phyloP scores from a whole-genome alignment of 2,329 filamentous ascomycete genomes.

The Diaporthe batatas region DNA sequence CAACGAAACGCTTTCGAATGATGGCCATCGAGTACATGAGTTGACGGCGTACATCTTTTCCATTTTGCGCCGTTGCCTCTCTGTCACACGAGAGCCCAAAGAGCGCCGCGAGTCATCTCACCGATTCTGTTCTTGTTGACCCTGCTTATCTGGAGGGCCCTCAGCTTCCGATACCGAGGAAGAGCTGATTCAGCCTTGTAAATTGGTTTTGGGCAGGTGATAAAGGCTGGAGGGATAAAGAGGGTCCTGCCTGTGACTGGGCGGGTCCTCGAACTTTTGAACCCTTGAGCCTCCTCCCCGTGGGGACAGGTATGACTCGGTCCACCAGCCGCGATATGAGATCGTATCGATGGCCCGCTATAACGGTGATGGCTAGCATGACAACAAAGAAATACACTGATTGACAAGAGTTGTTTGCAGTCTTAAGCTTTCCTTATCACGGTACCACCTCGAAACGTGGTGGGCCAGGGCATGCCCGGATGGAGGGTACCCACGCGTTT shows the following conservation, averaged over 20 bases:
- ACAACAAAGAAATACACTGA: not conserved
- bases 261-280: constrained; percentile 5
- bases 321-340: constrained; percentile 12
- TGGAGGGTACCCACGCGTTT: not conserved
- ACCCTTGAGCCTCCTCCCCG: constrained; percentile 28
- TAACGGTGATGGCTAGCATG: not conserved
- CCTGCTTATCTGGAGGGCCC: constrained; percentile 11
- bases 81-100: not conserved
- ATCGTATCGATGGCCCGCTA: constrained; percentile 10
- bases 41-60: not conserved
- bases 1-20: not conserved
- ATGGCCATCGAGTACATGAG: not conserved
- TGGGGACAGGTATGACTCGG: constrained; percentile 24
- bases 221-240: not conserved
- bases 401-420: not conserved
- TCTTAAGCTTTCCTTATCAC: constrained; percentile 10
- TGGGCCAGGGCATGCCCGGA: not conserved
- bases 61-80: not conserved
- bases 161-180: not conserved
- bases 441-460: constrained; percentile 21
- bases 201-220: constrained; percentile 6
- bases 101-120: constrained; percentile 27
- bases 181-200: constrained; percentile 16
- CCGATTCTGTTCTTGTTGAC: not conserved
- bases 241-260: constrained; percentile 12